Evolutionary conservation across 1,139 yeast genomes (phyloP), one percentile per base, ranked within the genome.

Genomic region (Candida tetrigidarum): DNA sequence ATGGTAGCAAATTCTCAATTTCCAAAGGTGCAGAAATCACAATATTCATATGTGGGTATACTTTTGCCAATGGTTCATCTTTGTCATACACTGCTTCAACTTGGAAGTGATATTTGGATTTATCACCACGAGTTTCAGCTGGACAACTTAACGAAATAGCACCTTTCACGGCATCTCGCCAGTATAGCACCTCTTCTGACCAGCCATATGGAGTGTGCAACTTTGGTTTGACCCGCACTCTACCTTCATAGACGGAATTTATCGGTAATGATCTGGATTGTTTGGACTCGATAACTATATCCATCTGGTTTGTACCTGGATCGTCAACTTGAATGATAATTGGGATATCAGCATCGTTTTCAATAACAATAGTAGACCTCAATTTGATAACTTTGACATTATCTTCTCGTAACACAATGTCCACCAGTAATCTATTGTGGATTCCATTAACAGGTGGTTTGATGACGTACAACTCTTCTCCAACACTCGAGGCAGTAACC

Each of bases 21-120:
- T 88, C 90, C 32, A 95, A 67, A 0, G 99, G 98, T 0, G 99
- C 92, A 0, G 96, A 84, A 18, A 95, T 69, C 2, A 84, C 78
- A 33, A 93, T 66, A 10, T 74, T 80, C 89, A 93, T 78, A 57
- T 89, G 96, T 0, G 99, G 99, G 56, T 90, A 95, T 0, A 87
- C 78, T 50, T 76, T 74, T 0, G 89, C 79, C 34, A 91, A 69
- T 0, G 91, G 93, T 50, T 87, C 93, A 14, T 76, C 71, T 25
- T 66, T 61, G 55, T 86, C 83, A 59, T 68, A 84, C 16, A 73
- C 68, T 0, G 95, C 91, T 54, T 83, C 87, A 0, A 86, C 86
- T 56, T 87, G 95, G 64, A 88, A 86, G 54, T 80, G 85, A 59
- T 80, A 87, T 2, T 71, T 67, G 5, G 80, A 75, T 39, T 62